Evolutionary conservation across 805 yeast species (phyloP).

Genomic region (Blastobotrys muscicola): DNA sequence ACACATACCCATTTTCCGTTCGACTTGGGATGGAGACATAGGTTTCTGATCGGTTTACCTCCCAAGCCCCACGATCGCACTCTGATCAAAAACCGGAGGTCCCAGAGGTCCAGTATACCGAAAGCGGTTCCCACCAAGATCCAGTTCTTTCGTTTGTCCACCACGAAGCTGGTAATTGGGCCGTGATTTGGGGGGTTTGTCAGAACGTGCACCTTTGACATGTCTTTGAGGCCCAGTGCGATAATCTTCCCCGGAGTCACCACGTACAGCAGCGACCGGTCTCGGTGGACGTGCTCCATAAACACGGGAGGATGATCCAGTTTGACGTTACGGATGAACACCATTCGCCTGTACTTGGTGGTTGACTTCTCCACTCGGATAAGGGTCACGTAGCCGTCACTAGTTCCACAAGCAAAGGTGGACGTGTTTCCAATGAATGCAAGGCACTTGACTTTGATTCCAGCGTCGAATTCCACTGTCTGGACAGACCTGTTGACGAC

Average conservation of each 20-base stretch:
- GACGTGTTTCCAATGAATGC: slow-evolving; percentile 24
- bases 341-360: slow-evolving; percentile 25
- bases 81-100: slow-evolving; percentile 53
- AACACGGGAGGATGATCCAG: slow-evolving; percentile 26
- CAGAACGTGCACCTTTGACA: slow-evolving; percentile 34
- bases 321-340: no score
- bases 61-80: slow-evolving; percentile 56
- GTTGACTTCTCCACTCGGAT: slow-evolving; percentile 18
- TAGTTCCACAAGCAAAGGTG: slow-evolving; percentile 23
- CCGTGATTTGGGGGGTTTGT: slow-evolving; percentile 61
- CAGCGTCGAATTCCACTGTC: slow-evolving; percentile 15
- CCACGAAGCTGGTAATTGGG: slow-evolving; percentile 45
- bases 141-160: slow-evolving; percentile 52
- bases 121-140: slow-evolving; percentile 61
- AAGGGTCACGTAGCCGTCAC: slow-evolving; percentile 23
- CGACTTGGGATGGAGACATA: slow-evolving; percentile 38
- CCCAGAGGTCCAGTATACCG: slow-evolving; percentile 78
- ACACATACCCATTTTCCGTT: slow-evolving; percentile 42
- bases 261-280: slow-evolving; percentile 38
- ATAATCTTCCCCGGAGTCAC: slow-evolving; percentile 50
- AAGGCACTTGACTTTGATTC: slow-evolving; percentile 19
- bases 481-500: slow-evolving; percentile 29
- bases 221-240: slow-evolving; percentile 47
- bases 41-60: slow-evolving; percentile 40
- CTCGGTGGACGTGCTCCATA: slow-evolving; percentile 34